Percentiles rank a stretch among this genome's conserved stretches.
phyloP scores from a whole-genome alignment of 2,329 filamentous ascomycete genomes.

The Penicillium sp. region DNA sequence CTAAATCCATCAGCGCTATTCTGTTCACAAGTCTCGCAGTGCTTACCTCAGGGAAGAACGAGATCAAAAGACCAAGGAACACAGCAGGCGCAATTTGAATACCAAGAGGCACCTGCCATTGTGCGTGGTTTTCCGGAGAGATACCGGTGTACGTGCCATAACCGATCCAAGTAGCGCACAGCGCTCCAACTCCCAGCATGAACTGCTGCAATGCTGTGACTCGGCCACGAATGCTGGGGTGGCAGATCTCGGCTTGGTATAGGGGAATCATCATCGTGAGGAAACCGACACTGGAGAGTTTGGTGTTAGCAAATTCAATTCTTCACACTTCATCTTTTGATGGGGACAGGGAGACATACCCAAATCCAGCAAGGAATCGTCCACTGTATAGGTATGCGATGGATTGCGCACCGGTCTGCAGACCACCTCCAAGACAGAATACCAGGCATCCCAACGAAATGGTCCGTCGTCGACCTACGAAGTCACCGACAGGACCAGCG shows the following conservation, averaged over 20 bases:
- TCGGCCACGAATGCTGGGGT: slow-evolving; percentile 74
- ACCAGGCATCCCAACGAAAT: slow-evolving; percentile 71
- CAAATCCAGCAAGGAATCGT: slow-evolving; percentile 64
- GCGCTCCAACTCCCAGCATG: slow-evolving; percentile 75
- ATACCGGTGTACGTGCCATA: slow-evolving; percentile 64
- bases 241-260: slow-evolving; percentile 78
- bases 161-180: slow-evolving; percentile 72
- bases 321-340: neutral
- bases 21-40: rapidly evolving
- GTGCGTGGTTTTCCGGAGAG: slow-evolving; percentile 47
- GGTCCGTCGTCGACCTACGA: slow-evolving; percentile 68
- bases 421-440: slow-evolving; percentile 70
- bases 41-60: slow-evolving; percentile 67
- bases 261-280: slow-evolving; percentile 68
- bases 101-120: slow-evolving; percentile 67
- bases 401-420: slow-evolving; percentile 69
- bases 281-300: slow-evolving; percentile 54
- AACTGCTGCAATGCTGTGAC: slow-evolving; percentile 79
- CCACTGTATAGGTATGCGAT: slow-evolving; percentile 69
- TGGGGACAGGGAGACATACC: slow-evolving; percentile 27
- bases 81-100: slow-evolving; percentile 71
- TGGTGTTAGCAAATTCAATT: slow-evolving; percentile 40
- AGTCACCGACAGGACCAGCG: slow-evolving; percentile 66
- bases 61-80: slow-evolving; percentile 65
- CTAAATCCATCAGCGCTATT: slow-evolving; percentile 11